Evolutionary conservation across 768 basidiomycete species (phyloP).

Genomic region (Trametes cubensis): DNA sequence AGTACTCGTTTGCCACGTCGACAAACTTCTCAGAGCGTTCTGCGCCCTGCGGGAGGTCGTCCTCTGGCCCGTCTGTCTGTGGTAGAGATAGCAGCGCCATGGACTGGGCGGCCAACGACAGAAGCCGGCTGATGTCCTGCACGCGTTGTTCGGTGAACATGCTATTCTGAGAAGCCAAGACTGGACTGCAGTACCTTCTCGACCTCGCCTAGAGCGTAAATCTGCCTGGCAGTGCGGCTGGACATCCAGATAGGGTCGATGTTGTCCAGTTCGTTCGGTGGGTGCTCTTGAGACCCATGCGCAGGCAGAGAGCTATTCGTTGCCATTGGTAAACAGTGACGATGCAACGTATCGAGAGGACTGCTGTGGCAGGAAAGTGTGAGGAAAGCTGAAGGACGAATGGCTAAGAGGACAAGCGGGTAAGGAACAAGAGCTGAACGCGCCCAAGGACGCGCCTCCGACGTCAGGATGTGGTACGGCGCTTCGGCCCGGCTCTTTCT

Average conservation of each 20-base stretch:
- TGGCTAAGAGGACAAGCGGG: no score
- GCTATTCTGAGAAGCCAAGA: background rate
- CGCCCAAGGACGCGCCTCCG: no score
- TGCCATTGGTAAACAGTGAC: background rate
- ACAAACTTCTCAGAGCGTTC: conserved; percentile 87
- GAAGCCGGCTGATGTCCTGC: conserved; percentile 77
- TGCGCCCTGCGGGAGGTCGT: conserved; percentile 74
- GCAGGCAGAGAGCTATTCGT: background rate
- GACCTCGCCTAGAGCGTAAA: conserved; percentile 77
- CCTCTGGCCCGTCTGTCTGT: conserved; percentile 72
- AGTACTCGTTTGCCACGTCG: conserved; percentile 82
- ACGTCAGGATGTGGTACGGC: no score
- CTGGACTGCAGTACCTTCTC: conserved; percentile 59
- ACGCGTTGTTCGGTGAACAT: background rate
- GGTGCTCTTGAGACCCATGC: background rate
- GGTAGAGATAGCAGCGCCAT: conserved; percentile 81
- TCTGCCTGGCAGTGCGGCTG: conserved; percentile 79
- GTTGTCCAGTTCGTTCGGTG: conserved; percentile 33
- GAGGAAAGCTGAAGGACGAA: no score
- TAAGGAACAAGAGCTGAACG: no score
- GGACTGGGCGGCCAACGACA: conserved; percentile 75
- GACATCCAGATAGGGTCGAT: conserved; percentile 82
- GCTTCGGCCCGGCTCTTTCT: no score
- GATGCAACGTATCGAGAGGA: background rate
- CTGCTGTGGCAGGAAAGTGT: no score